A percentile compares a stretch with the other conserved stretches of the same genome.
These are phyloP conservation scores for Debaryomycetaceae sp. DNA, from an alignment of 1,139 yeast genomes.

Conservation along the genomic window DNA sequence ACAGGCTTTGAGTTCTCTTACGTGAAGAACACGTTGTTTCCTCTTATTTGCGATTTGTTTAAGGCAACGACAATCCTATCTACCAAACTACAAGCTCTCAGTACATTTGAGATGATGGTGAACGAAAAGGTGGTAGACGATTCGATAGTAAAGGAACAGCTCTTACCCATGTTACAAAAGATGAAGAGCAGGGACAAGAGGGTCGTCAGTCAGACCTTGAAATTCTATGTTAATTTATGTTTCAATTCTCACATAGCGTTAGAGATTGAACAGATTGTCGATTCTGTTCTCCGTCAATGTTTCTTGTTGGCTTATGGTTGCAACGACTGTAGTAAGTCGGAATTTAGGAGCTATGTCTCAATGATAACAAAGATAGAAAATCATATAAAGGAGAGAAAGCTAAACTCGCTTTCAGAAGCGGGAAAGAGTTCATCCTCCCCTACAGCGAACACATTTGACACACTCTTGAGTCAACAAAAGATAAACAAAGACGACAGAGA, in stretches of 20 bases:
- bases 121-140: constrained; percentile 63
- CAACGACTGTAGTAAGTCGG: constrained; percentile 35
- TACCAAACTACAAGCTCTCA: constrained; percentile 70
- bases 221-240: constrained; percentile 47
- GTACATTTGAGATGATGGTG: constrained; percentile 58
- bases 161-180: constrained; percentile 69
- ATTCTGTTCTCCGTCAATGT: constrained; percentile 37
- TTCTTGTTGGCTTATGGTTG: constrained; percentile 39
- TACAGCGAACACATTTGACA: constrained; percentile 19
- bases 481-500: constrained; percentile 28
- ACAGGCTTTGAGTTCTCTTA: constrained; percentile 65
- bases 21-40: constrained; percentile 70
- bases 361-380: constrained; percentile 27
- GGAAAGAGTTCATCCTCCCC: background rate
- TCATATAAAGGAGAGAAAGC: constrained; percentile 25
- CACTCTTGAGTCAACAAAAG: constrained; percentile 32
- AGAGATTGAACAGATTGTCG: constrained; percentile 36
- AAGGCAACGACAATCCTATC: constrained; percentile 79
- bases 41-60: constrained; percentile 67
- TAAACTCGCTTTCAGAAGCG: constrained; percentile 22
- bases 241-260: constrained; percentile 34
- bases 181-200: constrained; percentile 77
- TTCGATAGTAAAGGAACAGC: constrained; percentile 67
- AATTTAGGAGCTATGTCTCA: constrained; percentile 30
- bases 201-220: constrained; percentile 54